Evolutionary conservation across 345 rosid species (phyloP), one percentile per base, ranked within the genome.

Genomic region (Hibiscus tridactylites): DNA sequence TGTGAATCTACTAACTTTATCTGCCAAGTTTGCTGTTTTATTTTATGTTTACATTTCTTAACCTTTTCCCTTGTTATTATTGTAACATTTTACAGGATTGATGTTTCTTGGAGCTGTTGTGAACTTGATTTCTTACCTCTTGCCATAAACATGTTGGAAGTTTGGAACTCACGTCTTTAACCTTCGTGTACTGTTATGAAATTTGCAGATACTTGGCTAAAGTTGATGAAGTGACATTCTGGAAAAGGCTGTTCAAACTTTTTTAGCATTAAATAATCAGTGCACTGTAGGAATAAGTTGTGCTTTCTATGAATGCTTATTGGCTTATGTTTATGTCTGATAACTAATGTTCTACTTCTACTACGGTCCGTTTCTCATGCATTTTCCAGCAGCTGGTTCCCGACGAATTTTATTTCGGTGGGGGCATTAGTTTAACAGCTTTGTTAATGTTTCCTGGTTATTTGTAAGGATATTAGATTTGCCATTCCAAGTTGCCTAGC

Each of bases 131-230:
- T 86, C 95, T 96, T 92, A 84, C 96, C 88, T 85, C 90, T 88
- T 92, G 90, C 90, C 84, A 84, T 86, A 87, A 83, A 81, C 84
- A 88, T 92, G 89, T 93, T 93, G 94, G 96, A 88, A 92, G 99
- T 95, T 89, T 92, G 93, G 94, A 96, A 92, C 96, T 96, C 98
- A 90, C 98, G 76, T 87, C 90, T 84, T 88, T 96, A 89, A 96
- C 93, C 96, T 89, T 96, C 95, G 83, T 92, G 85, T 92, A 88
- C 91, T 95, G 88, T 92, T 92, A 82, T 96, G 89, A 88, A 87
- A 88, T 92, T 87, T 96, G 99, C 99, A 96, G 98, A 91, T 88
- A 84, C 70, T 77, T 80, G 77, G 83, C 81, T 76, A 64, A 79
- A 77, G 71, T 74, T 79, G 75, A 70, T 57, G 59, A 60, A 12